Percentiles rank a stretch among this genome's conserved stretches.
Conservation (phyloP, 1,284 basidiomycete genomes). For the Moniliophthora roreri region DNA sequence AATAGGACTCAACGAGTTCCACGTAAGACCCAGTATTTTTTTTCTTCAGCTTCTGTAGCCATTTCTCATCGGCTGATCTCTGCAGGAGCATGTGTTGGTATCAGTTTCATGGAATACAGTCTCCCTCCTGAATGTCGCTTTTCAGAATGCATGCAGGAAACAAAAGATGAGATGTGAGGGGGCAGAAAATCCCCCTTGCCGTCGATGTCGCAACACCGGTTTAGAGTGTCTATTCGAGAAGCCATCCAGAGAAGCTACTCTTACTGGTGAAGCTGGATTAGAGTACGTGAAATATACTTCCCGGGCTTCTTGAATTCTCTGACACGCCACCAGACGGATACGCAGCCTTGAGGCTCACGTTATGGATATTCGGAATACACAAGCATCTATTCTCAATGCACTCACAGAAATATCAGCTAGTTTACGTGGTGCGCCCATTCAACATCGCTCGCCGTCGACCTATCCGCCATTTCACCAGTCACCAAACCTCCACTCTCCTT, state of each 20-base stretch:
- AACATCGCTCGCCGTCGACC: conserved; percentile 60
- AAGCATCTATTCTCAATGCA: conserved; percentile 70
- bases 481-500: conserved; percentile 64
- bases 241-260: conserved; percentile 77
- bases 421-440: conserved; percentile 51
- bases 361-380: conserved; percentile 69
- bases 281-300: conserved; percentile 58
- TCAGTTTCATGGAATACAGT: conserved; percentile 10
- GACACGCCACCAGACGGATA: conserved; percentile 63
- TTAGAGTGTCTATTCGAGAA: conserved; percentile 90
- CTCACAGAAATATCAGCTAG: conserved; percentile 77
- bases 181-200: conserved; percentile 89
- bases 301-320: conserved; percentile 13
- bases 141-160: conserved; percentile 79
- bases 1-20: conserved; percentile 82
- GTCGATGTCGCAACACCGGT: conserved; percentile 82
- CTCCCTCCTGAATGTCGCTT: conserved; percentile 17
- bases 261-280: conserved; percentile 83
- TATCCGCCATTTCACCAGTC: conserved; percentile 62
- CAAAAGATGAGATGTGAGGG: conserved; percentile 91
- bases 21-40: conserved; percentile 53
- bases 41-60: conserved; percentile 14
- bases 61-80: conserved; percentile 19
- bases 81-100: conserved; percentile 75
- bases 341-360: conserved; percentile 84